Evolutionary conservation across 148 eudicot species (phyloP).

Genomic region (Suaeda aralocaspica): DNA sequence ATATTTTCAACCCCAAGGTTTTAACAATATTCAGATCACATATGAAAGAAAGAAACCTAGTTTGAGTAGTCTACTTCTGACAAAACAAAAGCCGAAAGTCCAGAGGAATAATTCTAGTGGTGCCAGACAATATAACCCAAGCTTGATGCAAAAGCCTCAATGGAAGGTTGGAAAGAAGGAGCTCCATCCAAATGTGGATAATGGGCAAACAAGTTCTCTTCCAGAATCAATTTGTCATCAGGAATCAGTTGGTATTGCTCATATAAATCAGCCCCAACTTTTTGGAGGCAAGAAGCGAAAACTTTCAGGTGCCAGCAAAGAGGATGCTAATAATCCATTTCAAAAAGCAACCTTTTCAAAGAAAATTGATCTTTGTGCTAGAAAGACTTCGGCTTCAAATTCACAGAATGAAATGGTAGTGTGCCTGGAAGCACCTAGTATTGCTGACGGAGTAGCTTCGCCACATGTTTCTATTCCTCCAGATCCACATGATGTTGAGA

Average conservation of each 20-base stretch:
- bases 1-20: conserved; percentile 7
- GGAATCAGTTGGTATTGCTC: neutral
- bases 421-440: neutral
- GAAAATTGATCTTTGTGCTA: conserved; percentile 10
- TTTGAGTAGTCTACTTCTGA: too few species aligned
- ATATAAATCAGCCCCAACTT: neutral
- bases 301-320: neutral
- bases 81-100: conserved; percentile 5
- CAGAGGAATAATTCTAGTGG: conserved; percentile 15
- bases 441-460: neutral
- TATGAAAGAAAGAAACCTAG: conserved; percentile 21
- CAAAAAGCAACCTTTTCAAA: neutral
- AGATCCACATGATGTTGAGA: neutral
- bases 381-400: neutral
- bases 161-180: conserved; percentile 20
- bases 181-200: conserved; percentile 8
- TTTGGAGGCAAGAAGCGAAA: conserved; percentile 6
- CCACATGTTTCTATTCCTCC: neutral
- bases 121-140: conserved; percentile 12
- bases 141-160: conserved; percentile 17
- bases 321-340: neutral
- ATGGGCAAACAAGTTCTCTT: conserved; percentile 1
- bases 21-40: conserved; percentile 12
- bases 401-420: neutral
- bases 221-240: conserved; percentile 8